Base-by-base conservation (phyloP, 2,329 filamentous ascomycete species). In the Nannizziopsis barbatae region DNA sequence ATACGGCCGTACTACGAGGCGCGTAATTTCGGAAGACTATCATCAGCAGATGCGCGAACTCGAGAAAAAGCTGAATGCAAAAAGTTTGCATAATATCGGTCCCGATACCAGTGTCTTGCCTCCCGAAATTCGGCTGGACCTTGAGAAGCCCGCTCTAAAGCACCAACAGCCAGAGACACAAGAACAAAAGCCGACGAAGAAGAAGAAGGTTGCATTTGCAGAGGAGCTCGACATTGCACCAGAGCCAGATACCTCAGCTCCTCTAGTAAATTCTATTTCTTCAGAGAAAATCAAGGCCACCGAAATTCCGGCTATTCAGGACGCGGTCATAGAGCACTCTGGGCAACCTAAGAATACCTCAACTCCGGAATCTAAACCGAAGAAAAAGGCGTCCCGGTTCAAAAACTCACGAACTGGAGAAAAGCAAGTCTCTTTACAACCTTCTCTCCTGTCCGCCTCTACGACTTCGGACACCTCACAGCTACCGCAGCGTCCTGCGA, bases 161-260 rank as follows among this genome's bases (percentile, higher is more conserved):
- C 17, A 55, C 4, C 22, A 52, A 14, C 45, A 41, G 1, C 47
- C 49, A 10, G 45, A 50, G 33, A 31, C 49, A 3, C 45, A 50
- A 17, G 51, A 52, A 8, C 56, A 57, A 39, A 61, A 62, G 45
- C 63, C 63, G 35, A 47, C 58, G 7, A 64, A 63, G 60, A 22
- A 75, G 61, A 94, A 92, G 68, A 81, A 77, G 12, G 88, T 95
- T 20, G 79, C 83, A n/a, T 95, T 95, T 65, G 82, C 87, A 1
- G 70, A 81, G 31, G 73, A 74, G 5, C 69, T 94, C 31, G 85
- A 92, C 57, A 80, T 93, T 53, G 81, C 84, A 27, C 71, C 68
- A 41, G 62, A 66, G 17, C 55, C 68, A 31, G 53, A 14, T 20
- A 42, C 63, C 63, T 41, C 60, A 53, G 17, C 51, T 45, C 39